These are phyloP conservation scores for Trichophyton rubrum DNA, from an alignment of 2,329 filamentous ascomycete genomes.

Conservation along the genomic window DNA sequence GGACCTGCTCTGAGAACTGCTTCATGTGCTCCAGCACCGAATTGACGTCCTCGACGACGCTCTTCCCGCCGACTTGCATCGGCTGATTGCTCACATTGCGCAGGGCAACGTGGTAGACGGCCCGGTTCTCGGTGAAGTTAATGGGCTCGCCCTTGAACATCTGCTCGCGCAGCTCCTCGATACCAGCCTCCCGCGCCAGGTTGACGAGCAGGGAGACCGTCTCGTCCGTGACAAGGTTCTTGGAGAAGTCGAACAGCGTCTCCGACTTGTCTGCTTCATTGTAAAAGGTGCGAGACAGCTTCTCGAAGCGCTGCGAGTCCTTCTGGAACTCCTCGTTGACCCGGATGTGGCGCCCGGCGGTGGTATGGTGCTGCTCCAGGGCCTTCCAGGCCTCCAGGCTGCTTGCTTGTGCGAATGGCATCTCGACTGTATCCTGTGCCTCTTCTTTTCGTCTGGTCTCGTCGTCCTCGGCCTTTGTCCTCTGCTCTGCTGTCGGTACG, in stretches of 20 bases:
- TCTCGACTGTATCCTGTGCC: constrained; percentile 18
- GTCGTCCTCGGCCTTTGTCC: neutral
- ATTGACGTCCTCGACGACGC: constrained; percentile 89
- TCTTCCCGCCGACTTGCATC: constrained; percentile 75
- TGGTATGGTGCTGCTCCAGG: constrained; percentile 81
- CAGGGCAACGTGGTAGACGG: constrained; percentile 89
- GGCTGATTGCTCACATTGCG: constrained; percentile 76
- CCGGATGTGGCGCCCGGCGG: constrained; percentile 75
- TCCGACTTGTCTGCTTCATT: constrained; percentile 68
- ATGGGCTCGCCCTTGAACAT: constrained; percentile 98
- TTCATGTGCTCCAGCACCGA: constrained; percentile 93
- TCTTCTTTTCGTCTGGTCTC: neutral
- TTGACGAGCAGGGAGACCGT: constrained; percentile 76
- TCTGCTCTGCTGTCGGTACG: too few species aligned
- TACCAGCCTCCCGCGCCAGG: constrained; percentile 77
- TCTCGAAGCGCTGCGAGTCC: constrained; percentile 77
- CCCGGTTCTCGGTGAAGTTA: constrained; percentile 96
- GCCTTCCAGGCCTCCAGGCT: constrained; percentile 77
- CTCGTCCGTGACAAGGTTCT: constrained; percentile 95
- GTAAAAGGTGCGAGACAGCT: constrained; percentile 75
- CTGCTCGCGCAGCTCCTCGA: constrained; percentile 88
- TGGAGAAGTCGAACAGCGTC: constrained; percentile 96
- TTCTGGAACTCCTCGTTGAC: constrained; percentile 86
- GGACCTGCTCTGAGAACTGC: constrained; percentile 89
- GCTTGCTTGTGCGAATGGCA: constrained; percentile 51